These are phyloP conservation scores for Jamesozyma spencerorum DNA, from an alignment of 805 yeast species.

Conservation along the genomic window DNA sequence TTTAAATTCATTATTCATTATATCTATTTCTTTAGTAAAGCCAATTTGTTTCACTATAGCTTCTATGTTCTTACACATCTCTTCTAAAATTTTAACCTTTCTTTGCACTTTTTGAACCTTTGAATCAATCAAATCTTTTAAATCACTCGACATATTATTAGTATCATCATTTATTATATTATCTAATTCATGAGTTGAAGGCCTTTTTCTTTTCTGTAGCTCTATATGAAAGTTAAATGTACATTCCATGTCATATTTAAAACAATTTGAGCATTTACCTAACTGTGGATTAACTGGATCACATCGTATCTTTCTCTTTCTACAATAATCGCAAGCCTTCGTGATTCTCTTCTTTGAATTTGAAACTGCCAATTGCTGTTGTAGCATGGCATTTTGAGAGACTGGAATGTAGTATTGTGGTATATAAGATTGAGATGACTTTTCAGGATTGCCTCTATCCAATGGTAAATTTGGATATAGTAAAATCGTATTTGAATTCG, in stretches of 20 bases:
- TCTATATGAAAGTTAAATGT: conserved; percentile 15
- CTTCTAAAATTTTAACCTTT: conserved; percentile 9
- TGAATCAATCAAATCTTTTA: not conserved
- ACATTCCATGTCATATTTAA: conserved; percentile 11
- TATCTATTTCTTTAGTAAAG: not conserved
- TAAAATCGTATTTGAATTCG: not conserved
- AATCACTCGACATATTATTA: not conserved
- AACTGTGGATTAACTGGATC: conserved; percentile 9
- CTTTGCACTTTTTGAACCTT: conserved; percentile 9
- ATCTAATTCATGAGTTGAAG: not conserved
- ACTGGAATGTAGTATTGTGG: not conserved
- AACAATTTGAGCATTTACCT: conserved; percentile 15
- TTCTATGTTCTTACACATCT: conserved; percentile 7
- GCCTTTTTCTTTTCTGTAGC: conserved; percentile 6
- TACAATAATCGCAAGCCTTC: conserved; percentile 20
- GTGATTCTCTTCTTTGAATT: conserved; percentile 9
- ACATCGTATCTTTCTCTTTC: conserved; percentile 18
- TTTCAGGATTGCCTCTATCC: too few species aligned
- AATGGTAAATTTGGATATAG: not conserved
- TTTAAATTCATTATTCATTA: conserved; percentile 3
- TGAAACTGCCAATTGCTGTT: not conserved
- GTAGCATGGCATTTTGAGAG: not conserved
- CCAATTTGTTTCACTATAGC: conserved; percentile 3
- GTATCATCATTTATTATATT: not conserved
- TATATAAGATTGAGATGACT: too few species aligned